Conservation (phyloP, 768 basidiomycete genomes). For the Lactifluus hygrophoroides region DNA sequence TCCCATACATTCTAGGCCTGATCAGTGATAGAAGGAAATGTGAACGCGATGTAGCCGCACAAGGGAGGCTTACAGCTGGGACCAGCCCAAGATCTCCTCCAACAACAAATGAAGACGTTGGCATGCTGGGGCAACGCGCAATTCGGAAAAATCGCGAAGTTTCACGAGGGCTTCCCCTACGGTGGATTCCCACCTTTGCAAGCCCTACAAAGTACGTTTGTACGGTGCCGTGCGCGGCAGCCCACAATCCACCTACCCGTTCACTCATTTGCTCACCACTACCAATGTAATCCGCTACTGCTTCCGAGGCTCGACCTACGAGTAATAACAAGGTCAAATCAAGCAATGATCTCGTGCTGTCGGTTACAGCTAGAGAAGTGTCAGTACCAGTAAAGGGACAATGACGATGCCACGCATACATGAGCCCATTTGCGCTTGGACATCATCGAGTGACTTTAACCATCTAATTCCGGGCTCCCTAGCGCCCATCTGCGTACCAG, state of each 20-base stretch:
- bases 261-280: slow-evolving; percentile 78
- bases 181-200: slow-evolving; percentile 77
- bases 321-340: slow-evolving; percentile 65
- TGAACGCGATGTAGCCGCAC: slow-evolving; percentile 7
- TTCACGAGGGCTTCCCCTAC: slow-evolving; percentile 62
- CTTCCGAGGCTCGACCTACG: slow-evolving; percentile 63
- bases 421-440: slow-evolving; percentile 47
- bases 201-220: slow-evolving; percentile 40
- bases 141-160: slow-evolving; percentile 65
- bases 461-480: slow-evolving; percentile 67
- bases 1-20: slow-evolving; percentile 46
- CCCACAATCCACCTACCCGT: slow-evolving; percentile 42
- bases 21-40: slow-evolving; percentile 9
- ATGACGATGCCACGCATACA: slow-evolving; percentile 39
- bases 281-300: slow-evolving; percentile 64
- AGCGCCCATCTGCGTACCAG: slow-evolving; percentile 55
- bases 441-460: slow-evolving; percentile 51
- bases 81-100: slow-evolving; percentile 75
- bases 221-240: not conserved
- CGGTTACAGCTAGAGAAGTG: slow-evolving; percentile 29
- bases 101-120: slow-evolving; percentile 70
- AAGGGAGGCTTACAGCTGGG: slow-evolving; percentile 46
- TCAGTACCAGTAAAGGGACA: slow-evolving; percentile 25
- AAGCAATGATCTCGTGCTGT: slow-evolving; percentile 52
- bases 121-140: slow-evolving; percentile 60